Percentiles rank a stretch among this genome's conserved stretches.
These are phyloP conservation scores for Astrephomene gubernaculifera DNA, from an alignment of 139 green algal species.

Conservation along the genomic window DNA sequence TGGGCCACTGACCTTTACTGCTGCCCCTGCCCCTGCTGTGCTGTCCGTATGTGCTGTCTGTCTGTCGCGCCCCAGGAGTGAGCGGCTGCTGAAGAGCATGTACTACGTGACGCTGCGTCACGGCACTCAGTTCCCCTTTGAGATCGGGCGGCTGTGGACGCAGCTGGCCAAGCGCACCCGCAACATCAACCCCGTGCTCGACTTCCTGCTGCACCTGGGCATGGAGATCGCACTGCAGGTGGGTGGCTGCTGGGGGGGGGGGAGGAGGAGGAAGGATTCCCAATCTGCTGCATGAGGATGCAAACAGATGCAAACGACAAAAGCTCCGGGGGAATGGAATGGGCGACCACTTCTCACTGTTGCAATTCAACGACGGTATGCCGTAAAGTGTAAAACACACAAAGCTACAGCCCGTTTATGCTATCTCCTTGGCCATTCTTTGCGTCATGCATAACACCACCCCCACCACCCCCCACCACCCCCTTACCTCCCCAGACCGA, in stretches of 20 bases:
- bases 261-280: background rate
- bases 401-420: no score
- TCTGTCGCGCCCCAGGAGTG: constrained; percentile 56
- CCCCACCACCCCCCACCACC: background rate
- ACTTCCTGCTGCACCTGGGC: constrained; percentile 85
- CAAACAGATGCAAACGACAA: no score
- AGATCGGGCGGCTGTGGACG: constrained; percentile 87
- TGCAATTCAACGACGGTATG: no score
- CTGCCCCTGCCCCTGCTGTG: no score
- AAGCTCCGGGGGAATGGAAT: no score
- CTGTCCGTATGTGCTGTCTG: no score
- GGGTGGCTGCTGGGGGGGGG: background rate
- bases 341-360: no score
- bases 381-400: no score
- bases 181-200: constrained; percentile 90
- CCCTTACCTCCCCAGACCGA: constrained; percentile 54
- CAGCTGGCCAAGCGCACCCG: constrained; percentile 78
- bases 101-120: constrained; percentile 84
- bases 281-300: no score
- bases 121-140: constrained; percentile 51
- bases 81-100: constrained; percentile 87
- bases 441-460: background rate
- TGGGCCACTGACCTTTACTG: no score
- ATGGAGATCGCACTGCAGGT: constrained; percentile 53
- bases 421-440: no score